phyloP scores from a whole-genome alignment of 2,329 filamentous ascomycete species.

The Arthrinium phaeospermum region DNA sequence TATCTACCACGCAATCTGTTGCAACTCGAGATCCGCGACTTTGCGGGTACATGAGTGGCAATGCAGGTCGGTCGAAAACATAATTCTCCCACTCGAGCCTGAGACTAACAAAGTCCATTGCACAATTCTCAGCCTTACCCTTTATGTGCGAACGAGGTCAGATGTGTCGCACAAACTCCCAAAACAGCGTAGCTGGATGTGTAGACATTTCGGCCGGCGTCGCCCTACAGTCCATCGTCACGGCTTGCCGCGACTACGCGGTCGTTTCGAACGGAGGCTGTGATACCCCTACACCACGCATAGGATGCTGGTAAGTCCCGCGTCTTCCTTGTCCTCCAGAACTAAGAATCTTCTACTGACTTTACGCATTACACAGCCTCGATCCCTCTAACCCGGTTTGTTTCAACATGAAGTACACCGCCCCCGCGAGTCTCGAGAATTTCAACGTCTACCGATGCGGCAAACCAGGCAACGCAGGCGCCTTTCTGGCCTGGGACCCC shows the following conservation, averaged over 20 bases:
- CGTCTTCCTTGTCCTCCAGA: neutral
- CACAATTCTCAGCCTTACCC: neutral
- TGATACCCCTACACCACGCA: neutral
- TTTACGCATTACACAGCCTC: neutral
- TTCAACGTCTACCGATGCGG: neutral
- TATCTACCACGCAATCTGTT: neutral
- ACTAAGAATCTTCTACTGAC: neutral
- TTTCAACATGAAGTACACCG: neutral
- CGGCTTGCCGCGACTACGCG: neutral
- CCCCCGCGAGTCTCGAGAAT: neutral
- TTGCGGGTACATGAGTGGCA: neutral
- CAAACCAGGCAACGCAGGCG: neutral
- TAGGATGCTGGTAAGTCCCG: neutral
- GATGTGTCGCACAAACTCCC: neutral
- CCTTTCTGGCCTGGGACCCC: neutral
- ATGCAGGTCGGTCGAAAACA: neutral
- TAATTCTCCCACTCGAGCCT: neutral
- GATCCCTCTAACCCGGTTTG: neutral
- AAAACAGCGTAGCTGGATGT: neutral
- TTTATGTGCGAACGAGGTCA: neutral
- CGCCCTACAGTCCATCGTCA: neutral
- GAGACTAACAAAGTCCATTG: neutral
- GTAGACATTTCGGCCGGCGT: neutral
- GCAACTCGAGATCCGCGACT: neutral
- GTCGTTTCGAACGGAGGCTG: neutral